These are phyloP conservation scores for Triadica sebifera DNA, from an alignment of 345 rosid species.

Conservation along the genomic window DNA sequence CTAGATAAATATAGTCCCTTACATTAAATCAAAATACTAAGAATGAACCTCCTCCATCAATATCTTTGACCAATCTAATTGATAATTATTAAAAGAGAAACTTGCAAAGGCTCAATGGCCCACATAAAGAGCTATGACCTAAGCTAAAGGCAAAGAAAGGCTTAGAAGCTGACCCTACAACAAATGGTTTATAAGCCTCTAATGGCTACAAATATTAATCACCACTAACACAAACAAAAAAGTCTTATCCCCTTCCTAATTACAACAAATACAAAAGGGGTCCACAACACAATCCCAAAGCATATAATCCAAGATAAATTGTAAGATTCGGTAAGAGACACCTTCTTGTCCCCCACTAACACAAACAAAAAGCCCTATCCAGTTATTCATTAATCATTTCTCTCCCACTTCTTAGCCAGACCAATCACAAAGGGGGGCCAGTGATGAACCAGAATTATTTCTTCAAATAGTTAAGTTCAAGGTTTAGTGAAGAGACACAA, in stretches of 20 bases:
- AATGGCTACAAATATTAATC: conserved; percentile 13
- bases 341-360: conserved; percentile 23
- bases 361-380: conserved; percentile 20
- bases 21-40: not conserved
- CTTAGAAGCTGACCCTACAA: conserved; percentile 35
- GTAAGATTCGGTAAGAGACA: conserved; percentile 5
- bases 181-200: conserved; percentile 10
- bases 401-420: conserved; percentile 27
- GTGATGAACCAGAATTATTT: conserved; percentile 2
- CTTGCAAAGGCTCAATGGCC: conserved; percentile 10
- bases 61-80: not conserved
- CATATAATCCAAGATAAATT: not conserved
- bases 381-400: conserved; percentile 33
- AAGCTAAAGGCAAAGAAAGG: conserved; percentile 10
- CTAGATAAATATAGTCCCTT: not conserved
- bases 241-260: conserved; percentile 12
- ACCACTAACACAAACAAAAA: conserved; percentile 19
- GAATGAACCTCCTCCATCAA: conserved; percentile 18
- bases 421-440: conserved; percentile 7
- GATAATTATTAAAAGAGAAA: not conserved
- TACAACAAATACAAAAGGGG: conserved; percentile 13
- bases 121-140: conserved; percentile 21
- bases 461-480: conserved; percentile 24
- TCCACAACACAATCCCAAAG: conserved; percentile 10
- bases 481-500: conserved; percentile 12